Conservation (phyloP, 2,329 filamentous ascomycete genomes). For the Camptophora hylomeconis region DNA sequence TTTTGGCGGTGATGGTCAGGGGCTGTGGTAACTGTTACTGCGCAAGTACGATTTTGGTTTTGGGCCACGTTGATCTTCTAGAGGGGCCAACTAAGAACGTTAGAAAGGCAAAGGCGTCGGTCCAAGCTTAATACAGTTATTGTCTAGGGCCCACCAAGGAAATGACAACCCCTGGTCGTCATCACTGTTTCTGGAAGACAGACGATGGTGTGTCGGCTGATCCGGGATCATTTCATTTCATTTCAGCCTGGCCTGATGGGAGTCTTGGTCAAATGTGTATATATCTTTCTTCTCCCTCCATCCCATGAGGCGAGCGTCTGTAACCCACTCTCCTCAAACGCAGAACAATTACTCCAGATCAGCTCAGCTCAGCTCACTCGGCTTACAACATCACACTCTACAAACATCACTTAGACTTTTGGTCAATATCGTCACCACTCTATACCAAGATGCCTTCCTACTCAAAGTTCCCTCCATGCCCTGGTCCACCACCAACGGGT, state of each 20-base stretch:
- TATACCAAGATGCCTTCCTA: conserved; percentile 18
- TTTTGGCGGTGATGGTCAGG: no score
- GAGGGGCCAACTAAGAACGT: no score
- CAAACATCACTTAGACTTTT: no score
- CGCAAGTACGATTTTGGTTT: no score
- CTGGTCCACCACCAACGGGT: conserved; percentile 20
- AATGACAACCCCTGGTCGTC: no score
- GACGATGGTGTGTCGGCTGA: conserved; percentile 1
- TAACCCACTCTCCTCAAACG: conserved; percentile 1
- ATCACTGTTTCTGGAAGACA: not conserved
- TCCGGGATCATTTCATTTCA: no score
- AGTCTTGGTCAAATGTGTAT: not conserved
- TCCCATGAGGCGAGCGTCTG: not conserved
- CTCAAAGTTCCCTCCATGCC: conserved; percentile 21
- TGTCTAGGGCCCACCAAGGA: no score
- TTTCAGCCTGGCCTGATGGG: no score
- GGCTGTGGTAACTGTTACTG: no score
- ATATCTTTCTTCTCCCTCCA: conserved; percentile 3
- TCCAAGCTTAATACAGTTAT: no score
- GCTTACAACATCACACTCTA: conserved; percentile 2
- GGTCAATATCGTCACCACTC: not conserved
- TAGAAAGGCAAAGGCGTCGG: no score
- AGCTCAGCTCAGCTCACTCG: conserved; percentile 3
- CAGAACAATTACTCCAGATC: conserved; percentile 2
- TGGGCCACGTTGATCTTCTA: no score